Evolutionary conservation across 805 yeast species (phyloP), one percentile per base, ranked within the genome.

Genomic region (Candida saitoana): DNA sequence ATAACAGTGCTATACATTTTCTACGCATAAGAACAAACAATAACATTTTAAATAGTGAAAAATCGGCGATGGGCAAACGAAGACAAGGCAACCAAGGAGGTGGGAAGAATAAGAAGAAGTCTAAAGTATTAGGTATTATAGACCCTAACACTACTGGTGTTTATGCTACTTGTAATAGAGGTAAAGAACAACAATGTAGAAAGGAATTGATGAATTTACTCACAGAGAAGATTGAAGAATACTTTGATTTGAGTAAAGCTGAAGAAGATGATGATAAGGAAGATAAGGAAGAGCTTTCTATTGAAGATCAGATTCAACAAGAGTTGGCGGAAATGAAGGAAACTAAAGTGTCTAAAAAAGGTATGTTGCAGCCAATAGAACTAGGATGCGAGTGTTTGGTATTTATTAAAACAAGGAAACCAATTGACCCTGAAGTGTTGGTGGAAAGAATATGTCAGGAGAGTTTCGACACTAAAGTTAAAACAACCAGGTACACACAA

Each of bases 71-170:
- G 68, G 63, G 63, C 20, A 63, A 59, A 43, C 62, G 68, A 48
- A 50, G 47, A 31, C 52, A 49, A 17, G 57, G 55, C 16, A 52
- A 42, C 15, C 43, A 44, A 18, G 40, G 43, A 16, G 46, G 41
- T 12, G 60, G 58, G 6, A 55, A 59, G 31, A 49, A 49, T 34
- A 49, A 52, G 54, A 72, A 70, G 56, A 65, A 69, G 60, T 77
- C 67, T 60, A 77, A 76, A 50, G 67, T 71, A 15, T 55, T 67
- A 2, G 78, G 78, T 6, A 67, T 78, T 41, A 62, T 90, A 15
- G 96, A 90, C 54, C 96, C 96, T 0, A 84, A 84, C 31, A 85
- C 93, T 41, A 67, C 82, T 30, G 99, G 99, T 0, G 73, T 93
- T 0, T 93, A 86, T 62, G 96, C 89, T 9, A 86, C 98, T 0